Percentiles rank a stretch among this genome's conserved stretches.
phyloP scores from a whole-genome alignment of 495 filamentous ascomycete genomes.

The Haplographium delicatum region DNA sequence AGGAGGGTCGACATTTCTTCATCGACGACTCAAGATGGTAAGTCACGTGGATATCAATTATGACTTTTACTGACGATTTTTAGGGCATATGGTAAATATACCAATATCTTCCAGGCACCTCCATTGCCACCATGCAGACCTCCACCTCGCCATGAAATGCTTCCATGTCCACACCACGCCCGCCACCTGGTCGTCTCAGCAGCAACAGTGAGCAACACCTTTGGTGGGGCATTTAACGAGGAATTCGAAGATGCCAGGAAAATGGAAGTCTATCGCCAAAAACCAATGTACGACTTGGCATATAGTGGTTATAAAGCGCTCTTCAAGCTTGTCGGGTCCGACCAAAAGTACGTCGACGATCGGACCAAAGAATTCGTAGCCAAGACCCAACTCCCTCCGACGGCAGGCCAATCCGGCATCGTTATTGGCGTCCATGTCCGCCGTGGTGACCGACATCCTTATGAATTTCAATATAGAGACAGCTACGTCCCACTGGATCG shows the following conservation, averaged over 20 bases:
- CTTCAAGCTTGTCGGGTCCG: slow-evolving; percentile 53
- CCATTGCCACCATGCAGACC: slow-evolving; percentile 50
- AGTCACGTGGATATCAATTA: background rate
- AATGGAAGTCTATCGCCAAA: slow-evolving; percentile 42
- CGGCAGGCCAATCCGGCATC: slow-evolving; percentile 31
- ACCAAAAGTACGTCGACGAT: slow-evolving; percentile 47
- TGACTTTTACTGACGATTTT: background rate
- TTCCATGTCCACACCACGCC: slow-evolving; percentile 66
- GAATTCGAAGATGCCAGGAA: slow-evolving; percentile 42
- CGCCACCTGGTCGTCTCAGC: slow-evolving; percentile 64
- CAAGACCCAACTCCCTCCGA: slow-evolving; percentile 32
- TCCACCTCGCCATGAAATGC: slow-evolving; percentile 55
- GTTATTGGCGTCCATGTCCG: slow-evolving; percentile 65
- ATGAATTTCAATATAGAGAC: slow-evolving; percentile 58
- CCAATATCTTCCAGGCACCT: slow-evolving; percentile 58
- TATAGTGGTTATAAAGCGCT: slow-evolving; percentile 59
- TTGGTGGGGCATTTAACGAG: slow-evolving; percentile 50
- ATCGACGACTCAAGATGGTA: slow-evolving; percentile 70
- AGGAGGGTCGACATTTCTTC: slow-evolving; percentile 66
- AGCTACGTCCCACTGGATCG: slow-evolving; percentile 63
- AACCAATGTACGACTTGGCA: slow-evolving; percentile 53
- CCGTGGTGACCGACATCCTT: slow-evolving; percentile 64
- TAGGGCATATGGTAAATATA: slow-evolving; percentile 64
- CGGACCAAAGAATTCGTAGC: slow-evolving; percentile 43
- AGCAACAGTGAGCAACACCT: slow-evolving; percentile 50